Evolutionary conservation across 78 protist genomes (phyloP).

Genomic region (Chrysochromulina tobinii): DNA sequence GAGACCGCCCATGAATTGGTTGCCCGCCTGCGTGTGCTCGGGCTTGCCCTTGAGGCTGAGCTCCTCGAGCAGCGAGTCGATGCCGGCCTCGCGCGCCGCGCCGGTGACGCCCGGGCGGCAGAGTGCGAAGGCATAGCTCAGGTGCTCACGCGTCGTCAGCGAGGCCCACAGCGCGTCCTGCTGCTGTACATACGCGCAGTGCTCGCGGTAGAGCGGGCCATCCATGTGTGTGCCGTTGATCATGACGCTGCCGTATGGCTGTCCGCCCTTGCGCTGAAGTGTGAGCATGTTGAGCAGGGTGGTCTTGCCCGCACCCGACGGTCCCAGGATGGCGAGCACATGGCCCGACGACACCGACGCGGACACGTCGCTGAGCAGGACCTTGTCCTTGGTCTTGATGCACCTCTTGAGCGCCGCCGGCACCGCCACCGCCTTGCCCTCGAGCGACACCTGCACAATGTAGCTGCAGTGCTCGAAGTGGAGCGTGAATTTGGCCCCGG

Average conservation of each 20-base stretch:
- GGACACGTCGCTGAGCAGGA: no score
- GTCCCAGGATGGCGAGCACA: no score
- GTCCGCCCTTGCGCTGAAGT: not conserved
- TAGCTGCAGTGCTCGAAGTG: no score
- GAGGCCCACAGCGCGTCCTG: not conserved
- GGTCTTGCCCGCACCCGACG: not conserved
- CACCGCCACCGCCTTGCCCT: no score
- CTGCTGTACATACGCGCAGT: not conserved
- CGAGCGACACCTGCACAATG: no score
- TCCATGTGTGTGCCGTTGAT: no score
- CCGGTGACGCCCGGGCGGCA: not conserved
- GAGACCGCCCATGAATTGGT: constrained; percentile 35
- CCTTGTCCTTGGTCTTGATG: no score
- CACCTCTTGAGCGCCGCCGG: no score
- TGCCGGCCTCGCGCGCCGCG: not conserved
- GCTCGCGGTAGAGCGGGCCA: no score
- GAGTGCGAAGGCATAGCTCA: not conserved
- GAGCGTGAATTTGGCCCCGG: no score
- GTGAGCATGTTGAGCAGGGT: constrained; percentile 13
- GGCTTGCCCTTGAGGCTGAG: not conserved
- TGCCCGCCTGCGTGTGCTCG: constrained; percentile 14
- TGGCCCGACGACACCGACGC: no score
- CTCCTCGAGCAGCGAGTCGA: not conserved
- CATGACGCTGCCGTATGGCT: no score
- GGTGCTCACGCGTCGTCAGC: not conserved